Evolutionary conservation across 2,329 filamentous ascomycete genomes (phyloP).

Genomic region (Monosporascus cannonballus): DNA sequence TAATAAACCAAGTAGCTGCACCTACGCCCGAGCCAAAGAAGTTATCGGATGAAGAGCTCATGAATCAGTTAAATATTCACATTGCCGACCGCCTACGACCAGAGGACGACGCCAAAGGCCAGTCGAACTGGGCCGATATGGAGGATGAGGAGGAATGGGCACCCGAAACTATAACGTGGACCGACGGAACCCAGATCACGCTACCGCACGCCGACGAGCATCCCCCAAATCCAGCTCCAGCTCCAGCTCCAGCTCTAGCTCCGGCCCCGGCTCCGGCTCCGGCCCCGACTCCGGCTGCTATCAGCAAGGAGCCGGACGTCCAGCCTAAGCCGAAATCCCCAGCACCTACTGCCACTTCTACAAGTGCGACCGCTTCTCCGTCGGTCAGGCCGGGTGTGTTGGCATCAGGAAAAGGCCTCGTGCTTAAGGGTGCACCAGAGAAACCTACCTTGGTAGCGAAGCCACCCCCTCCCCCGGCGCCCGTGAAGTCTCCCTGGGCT

Average conservation of each 20-base stretch:
- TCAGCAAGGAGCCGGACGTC: slow-evolving; percentile 30
- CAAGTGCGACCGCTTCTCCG: slow-evolving; percentile 28
- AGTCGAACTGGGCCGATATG: slow-evolving; percentile 84
- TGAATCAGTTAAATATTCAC: slow-evolving; percentile 80
- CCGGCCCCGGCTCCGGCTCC: slow-evolving; percentile 21
- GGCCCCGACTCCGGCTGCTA: slow-evolving; percentile 17
- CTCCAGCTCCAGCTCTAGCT: slow-evolving; percentile 21
- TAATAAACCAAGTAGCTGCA: slow-evolving; percentile 39
- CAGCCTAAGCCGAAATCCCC: slow-evolving; percentile 40
- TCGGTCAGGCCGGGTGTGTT: slow-evolving; percentile 39
- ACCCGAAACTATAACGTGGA: slow-evolving; percentile 80
- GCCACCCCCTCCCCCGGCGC: slow-evolving; percentile 58
- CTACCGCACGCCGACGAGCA: slow-evolving; percentile 57
- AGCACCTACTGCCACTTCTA: slow-evolving; percentile 23
- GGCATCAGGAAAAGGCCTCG: slow-evolving; percentile 52
- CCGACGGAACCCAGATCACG: slow-evolving; percentile 78
- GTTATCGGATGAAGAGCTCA: slow-evolving; percentile 78
- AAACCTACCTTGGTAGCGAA: slow-evolving; percentile 71
- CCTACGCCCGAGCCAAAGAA: slow-evolving; percentile 69
- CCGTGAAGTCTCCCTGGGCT: slow-evolving; percentile 90
- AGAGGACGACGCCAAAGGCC: slow-evolving; percentile 67
- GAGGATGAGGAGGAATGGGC: slow-evolving; percentile 87
- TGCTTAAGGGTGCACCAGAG: slow-evolving; percentile 61
- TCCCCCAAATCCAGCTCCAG: slow-evolving; percentile 19
- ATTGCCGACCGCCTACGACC: slow-evolving; percentile 72